These are phyloP conservation scores for Zymoseptoria crescenta DNA, from an alignment of 2,329 filamentous ascomycete genomes.

Conservation along the genomic window DNA sequence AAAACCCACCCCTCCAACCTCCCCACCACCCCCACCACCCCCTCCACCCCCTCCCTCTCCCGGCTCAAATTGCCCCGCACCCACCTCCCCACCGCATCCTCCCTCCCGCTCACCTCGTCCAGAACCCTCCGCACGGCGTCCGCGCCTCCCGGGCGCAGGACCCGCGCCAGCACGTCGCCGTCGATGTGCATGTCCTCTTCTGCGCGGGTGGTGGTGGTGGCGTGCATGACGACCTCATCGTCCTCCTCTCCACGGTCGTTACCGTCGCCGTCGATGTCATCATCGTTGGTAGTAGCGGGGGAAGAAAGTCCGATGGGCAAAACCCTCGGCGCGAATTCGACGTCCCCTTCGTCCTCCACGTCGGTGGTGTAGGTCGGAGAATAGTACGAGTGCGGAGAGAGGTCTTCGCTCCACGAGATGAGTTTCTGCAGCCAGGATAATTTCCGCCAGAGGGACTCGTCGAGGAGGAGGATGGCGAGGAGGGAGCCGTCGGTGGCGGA, in stretches of 20 bases:
- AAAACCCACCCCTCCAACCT: constrained; percentile 23
- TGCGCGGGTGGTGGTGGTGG: constrained; percentile 5
- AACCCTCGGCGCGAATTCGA: constrained; percentile 1
- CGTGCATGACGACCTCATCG: constrained; percentile 19
- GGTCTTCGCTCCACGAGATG: constrained; percentile 27
- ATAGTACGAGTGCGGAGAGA: constrained; percentile 21
- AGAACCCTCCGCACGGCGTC: constrained; percentile 17
- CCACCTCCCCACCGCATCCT: constrained; percentile 25
- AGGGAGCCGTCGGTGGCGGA: constrained; percentile 47
- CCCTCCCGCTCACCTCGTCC: constrained; percentile 11
- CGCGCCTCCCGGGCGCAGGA: constrained; percentile 25
- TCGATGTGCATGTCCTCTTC: constrained; percentile 33
- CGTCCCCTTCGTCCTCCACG: constrained; percentile 12
- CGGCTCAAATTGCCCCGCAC: constrained; percentile 25
- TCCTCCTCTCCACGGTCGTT: constrained; percentile 16
- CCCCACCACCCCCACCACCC: constrained; percentile 15
- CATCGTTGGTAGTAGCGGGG: too few relatives aligned
- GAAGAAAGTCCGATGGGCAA: constrained; percentile 23
- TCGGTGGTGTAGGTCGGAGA: constrained; percentile 9
- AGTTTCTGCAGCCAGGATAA: constrained; percentile 68
- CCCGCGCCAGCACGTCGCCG: constrained; percentile 34
- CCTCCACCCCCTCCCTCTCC: constrained; percentile 17
- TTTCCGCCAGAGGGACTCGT: constrained; percentile 55
- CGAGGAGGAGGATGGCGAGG: constrained; percentile 56
- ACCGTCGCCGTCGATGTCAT: too few relatives aligned